Percentiles rank a stretch among this genome's conserved stretches.
phyloP scores from a whole-genome alignment of 805 yeast genomes.

The Debaryomyces maramus region DNA sequence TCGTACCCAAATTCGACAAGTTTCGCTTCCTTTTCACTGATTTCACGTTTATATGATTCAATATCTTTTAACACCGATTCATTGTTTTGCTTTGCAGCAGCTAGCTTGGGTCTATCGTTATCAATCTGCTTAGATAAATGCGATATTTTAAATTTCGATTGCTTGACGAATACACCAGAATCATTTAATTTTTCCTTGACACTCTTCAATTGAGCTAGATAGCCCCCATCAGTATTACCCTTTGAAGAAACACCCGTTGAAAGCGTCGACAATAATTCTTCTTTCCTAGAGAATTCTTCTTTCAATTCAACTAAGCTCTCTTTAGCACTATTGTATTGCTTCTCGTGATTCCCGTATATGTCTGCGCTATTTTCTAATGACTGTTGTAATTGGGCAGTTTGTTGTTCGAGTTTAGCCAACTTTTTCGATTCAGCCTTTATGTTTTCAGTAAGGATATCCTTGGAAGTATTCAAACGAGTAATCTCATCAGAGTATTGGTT shows the following conservation, averaged over 20 bases:
- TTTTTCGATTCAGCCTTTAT: slow-evolving; percentile 52
- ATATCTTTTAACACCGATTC: slow-evolving; percentile 43
- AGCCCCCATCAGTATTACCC: slow-evolving; percentile 76
- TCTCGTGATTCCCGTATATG: slow-evolving; percentile 42
- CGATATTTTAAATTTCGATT: slow-evolving; percentile 55
- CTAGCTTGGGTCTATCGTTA: slow-evolving; percentile 49
- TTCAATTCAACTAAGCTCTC: slow-evolving; percentile 46
- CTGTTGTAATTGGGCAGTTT: slow-evolving; percentile 31
- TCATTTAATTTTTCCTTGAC: slow-evolving; percentile 57
- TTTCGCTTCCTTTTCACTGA: slow-evolving; percentile 38
- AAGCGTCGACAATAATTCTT: slow-evolving; percentile 76
- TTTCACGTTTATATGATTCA: slow-evolving; percentile 38
- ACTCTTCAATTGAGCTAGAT: slow-evolving; percentile 65
- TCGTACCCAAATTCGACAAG: slow-evolving; percentile 58
- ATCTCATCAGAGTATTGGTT: slow-evolving; percentile 57
- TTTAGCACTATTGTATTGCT: slow-evolving; percentile 46
- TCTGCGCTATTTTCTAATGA: slow-evolving; percentile 36
- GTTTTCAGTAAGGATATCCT: slow-evolving; percentile 58
- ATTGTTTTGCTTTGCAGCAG: slow-evolving; percentile 53
- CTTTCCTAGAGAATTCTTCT: slow-evolving; percentile 54
- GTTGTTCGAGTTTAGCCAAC: slow-evolving; percentile 29
- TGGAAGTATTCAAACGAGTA: slow-evolving; percentile 66
- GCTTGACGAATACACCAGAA: slow-evolving; percentile 56
- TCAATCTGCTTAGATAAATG: slow-evolving; percentile 55
- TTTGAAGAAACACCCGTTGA: slow-evolving; percentile 88